These are phyloP conservation scores for Fusarium torulosum DNA, from an alignment of 2,329 filamentous ascomycete genomes.

Conservation along the genomic window DNA sequence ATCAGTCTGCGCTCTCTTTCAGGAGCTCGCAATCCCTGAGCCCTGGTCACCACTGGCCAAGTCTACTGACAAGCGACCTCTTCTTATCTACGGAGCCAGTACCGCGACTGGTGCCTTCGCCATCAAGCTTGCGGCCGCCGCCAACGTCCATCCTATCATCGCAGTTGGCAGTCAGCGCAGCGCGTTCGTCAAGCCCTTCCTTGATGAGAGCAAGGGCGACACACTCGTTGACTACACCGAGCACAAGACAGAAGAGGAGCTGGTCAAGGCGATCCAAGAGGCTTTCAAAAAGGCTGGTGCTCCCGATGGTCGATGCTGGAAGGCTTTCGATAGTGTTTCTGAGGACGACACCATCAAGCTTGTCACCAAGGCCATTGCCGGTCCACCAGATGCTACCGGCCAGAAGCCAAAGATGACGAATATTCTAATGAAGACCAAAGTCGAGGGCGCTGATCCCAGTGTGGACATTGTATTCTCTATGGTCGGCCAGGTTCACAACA, in stretches of 20 bases:
- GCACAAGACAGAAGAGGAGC: slow-evolving; percentile 1
- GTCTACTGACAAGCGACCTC: slow-evolving; percentile 49
- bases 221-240: slow-evolving; percentile 17
- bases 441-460: background rate
- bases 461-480: background rate
- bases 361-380: background rate
- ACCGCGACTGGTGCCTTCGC: slow-evolving; percentile 68
- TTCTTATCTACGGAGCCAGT: slow-evolving; percentile 65
- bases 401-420: slow-evolving; percentile 14
- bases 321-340: slow-evolving; percentile 9
- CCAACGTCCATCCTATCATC: slow-evolving; percentile 70
- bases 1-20: slow-evolving; percentile 17
- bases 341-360: background rate
- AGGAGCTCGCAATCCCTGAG: slow-evolving; percentile 1
- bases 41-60: slow-evolving; percentile 24
- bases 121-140: slow-evolving; percentile 63
- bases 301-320: slow-evolving; percentile 13
- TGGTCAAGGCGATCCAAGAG: slow-evolving; percentile 6
- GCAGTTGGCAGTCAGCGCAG: slow-evolving; percentile 61
- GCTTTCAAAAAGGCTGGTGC: background rate
- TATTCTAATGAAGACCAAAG: background rate
- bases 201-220: slow-evolving; percentile 32
- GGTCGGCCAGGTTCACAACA: slow-evolving; percentile 6
- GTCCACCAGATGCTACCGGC: slow-evolving; percentile 1
- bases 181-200: slow-evolving; percentile 13